Base-by-base conservation (phyloP, 208 protist genomes). In the Plasmodiophora brassicae region DNA sequence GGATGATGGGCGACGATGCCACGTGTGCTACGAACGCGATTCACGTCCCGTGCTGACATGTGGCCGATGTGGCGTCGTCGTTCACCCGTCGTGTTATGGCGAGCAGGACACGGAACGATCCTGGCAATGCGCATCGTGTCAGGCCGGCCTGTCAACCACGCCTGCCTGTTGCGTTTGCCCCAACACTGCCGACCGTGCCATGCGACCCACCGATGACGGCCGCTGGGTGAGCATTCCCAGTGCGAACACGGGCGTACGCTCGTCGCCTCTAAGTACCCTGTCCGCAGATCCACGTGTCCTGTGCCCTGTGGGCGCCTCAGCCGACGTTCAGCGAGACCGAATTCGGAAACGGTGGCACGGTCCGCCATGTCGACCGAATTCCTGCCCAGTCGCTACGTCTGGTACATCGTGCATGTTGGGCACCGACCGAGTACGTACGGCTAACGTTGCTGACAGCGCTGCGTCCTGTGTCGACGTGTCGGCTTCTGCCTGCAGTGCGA, bases 401-500 rank as follows among this genome's bases (percentile, higher is more conserved):
- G 65, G 65, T 78, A 78, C n/a, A n/a, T 5, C 10, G n/a, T 38
- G 41, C 5, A 14, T 78, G n/a, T n/a, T n/a, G n/a, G n/a, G 10
- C n/a, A 14, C 10, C 14, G n/a, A 78, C 14, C 41, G 5, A 14
- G 32, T 32, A 32, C 65, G 5, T 8, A 36, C 20, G 32, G 14
- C 5, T 78, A 78, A 38, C 14, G 10, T 78, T 32, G 14, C n/a
- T n/a, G 5, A 5, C 41, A 78, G 65, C 65, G 65, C 20, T 78
- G 65, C n/a, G 20, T 8, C 5, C 14, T 78, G 10, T 78, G 65
- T 78, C 65, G n/a, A 8, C 5, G n/a, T 5, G 5, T 8, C 65
- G 65, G 65, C 10, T 78, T 78, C n/a, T 78, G 65, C n/a, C 65
- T 78, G 32, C 65, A 78, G n/a, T 78, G 65, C n/a, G 65, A 78